Percentiles rank a stretch among this genome's conserved stretches.
Conservation (phyloP, 1,284 basidiomycete species). For the Agroathelia rolfsii region DNA sequence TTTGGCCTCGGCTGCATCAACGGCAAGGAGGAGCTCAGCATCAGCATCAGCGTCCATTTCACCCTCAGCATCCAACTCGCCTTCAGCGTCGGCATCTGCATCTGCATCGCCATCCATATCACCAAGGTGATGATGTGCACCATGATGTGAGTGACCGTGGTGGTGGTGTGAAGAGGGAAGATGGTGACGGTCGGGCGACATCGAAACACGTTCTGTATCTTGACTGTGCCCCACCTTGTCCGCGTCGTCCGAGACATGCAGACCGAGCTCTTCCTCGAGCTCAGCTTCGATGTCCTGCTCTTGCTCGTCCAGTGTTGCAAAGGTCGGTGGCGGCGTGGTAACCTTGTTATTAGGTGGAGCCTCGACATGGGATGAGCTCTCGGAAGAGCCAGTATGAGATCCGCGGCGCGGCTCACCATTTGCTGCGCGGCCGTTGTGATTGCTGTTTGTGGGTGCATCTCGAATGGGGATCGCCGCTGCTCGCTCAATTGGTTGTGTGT, state of each 20-base stretch:
- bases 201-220: too few relatives aligned
- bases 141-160: constrained; percentile 1
- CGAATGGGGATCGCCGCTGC: constrained; percentile 12
- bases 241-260: neutral
- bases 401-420: constrained; percentile 15
- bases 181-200: too few relatives aligned
- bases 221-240: too few relatives aligned
- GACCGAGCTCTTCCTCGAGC: constrained; percentile 1
- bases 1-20: constrained; percentile 4
- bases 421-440: neutral
- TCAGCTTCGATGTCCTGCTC: constrained; percentile 7
- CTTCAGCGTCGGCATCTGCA: constrained; percentile 8
- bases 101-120: constrained; percentile 4
- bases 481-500: constrained; percentile 2
- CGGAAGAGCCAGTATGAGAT: too few relatives aligned
- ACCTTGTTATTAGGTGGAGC: constrained; percentile 4
- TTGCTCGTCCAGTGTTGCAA: constrained; percentile 4
- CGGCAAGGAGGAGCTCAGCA: constrained; percentile 2
- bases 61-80: constrained; percentile 21
- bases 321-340: constrained; percentile 2
- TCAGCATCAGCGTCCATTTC: constrained; percentile 18
- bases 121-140: constrained; percentile 5
- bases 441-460: constrained; percentile 14
- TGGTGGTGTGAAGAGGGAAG: too few relatives aligned
- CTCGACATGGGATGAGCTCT: constrained; percentile 3